Evolutionary conservation across 129 eudicot species (phyloP).

Genomic region (Sambucus nigra): DNA sequence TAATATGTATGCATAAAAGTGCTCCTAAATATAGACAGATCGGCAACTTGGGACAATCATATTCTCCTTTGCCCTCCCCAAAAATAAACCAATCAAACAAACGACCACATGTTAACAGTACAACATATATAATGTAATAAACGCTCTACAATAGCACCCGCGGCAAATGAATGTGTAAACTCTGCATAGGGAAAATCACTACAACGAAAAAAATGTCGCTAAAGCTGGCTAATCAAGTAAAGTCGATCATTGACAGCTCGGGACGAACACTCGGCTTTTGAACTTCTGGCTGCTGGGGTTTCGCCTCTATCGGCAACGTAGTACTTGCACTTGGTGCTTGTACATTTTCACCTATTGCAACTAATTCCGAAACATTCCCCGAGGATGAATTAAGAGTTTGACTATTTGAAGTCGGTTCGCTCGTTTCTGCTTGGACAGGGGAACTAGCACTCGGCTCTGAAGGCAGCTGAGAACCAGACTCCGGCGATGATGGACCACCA

Average conservation of each 20-base stretch:
- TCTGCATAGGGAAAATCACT: background rate
- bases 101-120: no score
- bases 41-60: no score
- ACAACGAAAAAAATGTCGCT: background rate
- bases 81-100: no score
- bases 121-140: no score
- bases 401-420: constrained; percentile 14
- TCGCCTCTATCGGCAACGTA: constrained; percentile 18
- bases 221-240: constrained; percentile 24
- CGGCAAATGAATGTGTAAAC: no score
- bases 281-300: constrained; percentile 23
- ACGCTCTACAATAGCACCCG: no score
- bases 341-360: constrained; percentile 10
- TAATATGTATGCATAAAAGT: no score
- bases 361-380: constrained; percentile 1
- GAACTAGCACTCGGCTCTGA: background rate
- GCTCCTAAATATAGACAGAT: no score
- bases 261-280: constrained; percentile 38
- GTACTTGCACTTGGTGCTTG: constrained; percentile 15
- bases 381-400: constrained; percentile 9
- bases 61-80: no score
- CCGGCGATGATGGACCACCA: constrained; percentile 12
- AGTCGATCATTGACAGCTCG: constrained; percentile 46
- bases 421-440: constrained; percentile 3
- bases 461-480: constrained; percentile 7